Base-by-base conservation (phyloP, 2,329 filamentous ascomycete genomes). In the Colletotrichum sp. region DNA sequence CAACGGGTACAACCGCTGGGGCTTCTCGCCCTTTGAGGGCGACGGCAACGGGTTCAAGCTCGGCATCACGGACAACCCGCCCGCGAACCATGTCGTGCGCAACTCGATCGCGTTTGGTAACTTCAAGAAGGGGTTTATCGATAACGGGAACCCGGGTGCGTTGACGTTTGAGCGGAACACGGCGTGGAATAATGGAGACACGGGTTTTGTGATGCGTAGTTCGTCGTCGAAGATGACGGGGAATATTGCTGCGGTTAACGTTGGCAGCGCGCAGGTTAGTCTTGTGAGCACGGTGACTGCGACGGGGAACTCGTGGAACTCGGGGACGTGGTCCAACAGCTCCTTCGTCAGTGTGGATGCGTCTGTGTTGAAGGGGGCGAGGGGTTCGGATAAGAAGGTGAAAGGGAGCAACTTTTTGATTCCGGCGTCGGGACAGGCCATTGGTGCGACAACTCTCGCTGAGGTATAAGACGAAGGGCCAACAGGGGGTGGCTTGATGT, bases 1-100 rank as follows among this genome's bases (percentile, higher is more conserved):
- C 55, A 88, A 88, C 77, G 86, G 86, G 4, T 84, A 85, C 73
- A 88, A 88, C 72, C 81, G 84, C 34, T 88, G 76, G 76, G 82
- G 80, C 32, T 88, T 88, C 78, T 71, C 75, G n/a, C 78, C 83
- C 30, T 88, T 88, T 78, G 80, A 84, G 44, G 86, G 87, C 55
- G 86, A 88, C 71, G 87, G 87, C 68, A 88, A 88, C 77, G 85
- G 87, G 21, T 87, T 88, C 83, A 87, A 88, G 80, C 84, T 89
- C 39, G 85, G 86, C 39, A 83, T 83, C 62, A 84, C 81, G n/a
- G 81, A 80, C 68, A 84, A 84, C 59, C 83, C 82, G 13, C 81
- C 86, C 4, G 85, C 85, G 8, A 84, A 87, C 80, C 87, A 88
- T 76, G 80, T 86, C 13, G 77, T 88, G 26, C 82, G 82, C 28